Percentiles rank a stretch among this genome's conserved stretches.
Conservation (phyloP, 768 basidiomycete species). For the Lactarius sp. region DNA sequence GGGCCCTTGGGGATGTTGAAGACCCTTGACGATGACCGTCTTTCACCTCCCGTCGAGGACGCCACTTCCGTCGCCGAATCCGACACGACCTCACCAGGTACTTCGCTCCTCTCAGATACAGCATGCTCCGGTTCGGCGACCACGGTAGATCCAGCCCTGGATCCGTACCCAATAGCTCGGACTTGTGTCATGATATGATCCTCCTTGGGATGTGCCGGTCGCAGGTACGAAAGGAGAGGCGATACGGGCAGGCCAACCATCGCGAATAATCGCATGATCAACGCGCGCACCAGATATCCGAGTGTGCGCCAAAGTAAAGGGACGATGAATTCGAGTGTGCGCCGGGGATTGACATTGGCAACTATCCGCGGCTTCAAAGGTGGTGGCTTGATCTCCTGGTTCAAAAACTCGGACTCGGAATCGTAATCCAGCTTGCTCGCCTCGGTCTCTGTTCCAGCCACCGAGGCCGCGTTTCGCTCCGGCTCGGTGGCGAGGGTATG, state of each 20-base stretch:
- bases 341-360: conserved; percentile 10
- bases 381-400: conserved; percentile 15
- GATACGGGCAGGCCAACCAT: conserved; percentile 11
- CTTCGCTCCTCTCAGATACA: conserved; percentile 3
- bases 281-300: conserved; percentile 14
- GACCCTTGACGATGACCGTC: neutral
- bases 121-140: neutral
- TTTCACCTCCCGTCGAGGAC: conserved; percentile 5
- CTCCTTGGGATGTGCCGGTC: neutral
- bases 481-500: conserved; percentile 26
- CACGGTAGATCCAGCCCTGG: neutral
- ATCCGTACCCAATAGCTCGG: neutral
- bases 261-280: conserved; percentile 21
- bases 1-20: conserved; percentile 22
- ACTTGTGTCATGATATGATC: neutral
- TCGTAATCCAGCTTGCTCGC: conserved; percentile 16
- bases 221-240: conserved; percentile 2
- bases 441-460: neutral
- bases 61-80: conserved; percentile 20
- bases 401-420: conserved; percentile 18
- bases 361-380: neutral
- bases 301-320: conserved; percentile 22
- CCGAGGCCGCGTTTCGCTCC: conserved; percentile 3
- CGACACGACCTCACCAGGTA: neutral
- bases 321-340: conserved; percentile 16